These are phyloP conservation scores for Craterostigma plantagineum DNA, from an alignment of 257 asterid genomes.

Conservation along the genomic window DNA sequence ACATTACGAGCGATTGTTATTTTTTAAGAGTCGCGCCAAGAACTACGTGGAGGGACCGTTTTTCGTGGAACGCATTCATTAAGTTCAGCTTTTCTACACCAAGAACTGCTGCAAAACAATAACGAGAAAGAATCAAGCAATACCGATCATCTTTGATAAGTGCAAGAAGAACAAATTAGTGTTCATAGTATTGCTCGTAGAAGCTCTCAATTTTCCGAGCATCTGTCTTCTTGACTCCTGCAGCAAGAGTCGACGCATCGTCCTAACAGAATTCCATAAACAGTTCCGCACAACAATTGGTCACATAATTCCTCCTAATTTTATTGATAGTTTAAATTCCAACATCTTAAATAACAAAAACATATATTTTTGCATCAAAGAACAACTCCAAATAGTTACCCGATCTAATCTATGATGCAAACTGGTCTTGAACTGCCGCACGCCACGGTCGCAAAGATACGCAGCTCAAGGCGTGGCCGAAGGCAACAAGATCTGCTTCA, in stretches of 20 bases:
- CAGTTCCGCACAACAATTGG: too few species aligned
- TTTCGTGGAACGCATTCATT: not conserved
- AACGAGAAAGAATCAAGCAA: too few species aligned
- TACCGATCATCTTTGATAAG: constrained; percentile 98
- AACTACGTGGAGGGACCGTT: too few species aligned
- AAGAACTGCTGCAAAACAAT: not conserved
- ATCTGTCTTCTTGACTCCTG: constrained; percentile 83
- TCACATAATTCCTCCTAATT: too few species aligned
- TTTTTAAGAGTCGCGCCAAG: too few species aligned
- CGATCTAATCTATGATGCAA: constrained; percentile 83
- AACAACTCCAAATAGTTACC: constrained; percentile 19
- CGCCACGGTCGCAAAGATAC: constrained; percentile 95
- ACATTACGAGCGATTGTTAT: too few species aligned
- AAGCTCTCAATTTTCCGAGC: constrained; percentile 94
- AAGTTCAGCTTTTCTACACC: not conserved
- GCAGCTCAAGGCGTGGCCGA: too few species aligned
- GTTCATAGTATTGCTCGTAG: constrained; percentile 88
- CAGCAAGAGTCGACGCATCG: constrained; percentile 63
- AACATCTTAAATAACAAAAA: too few species aligned
- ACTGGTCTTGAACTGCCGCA: constrained; percentile 90
- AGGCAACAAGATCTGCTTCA: too few species aligned
- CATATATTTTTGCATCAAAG: not conserved
- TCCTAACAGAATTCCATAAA: too few species aligned
- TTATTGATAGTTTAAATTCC: too few species aligned
- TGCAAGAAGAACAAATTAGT: constrained; percentile 68